Evolutionary conservation across 2,329 filamentous ascomycete species (phyloP).

Genomic region (Botrytis fabae): DNA sequence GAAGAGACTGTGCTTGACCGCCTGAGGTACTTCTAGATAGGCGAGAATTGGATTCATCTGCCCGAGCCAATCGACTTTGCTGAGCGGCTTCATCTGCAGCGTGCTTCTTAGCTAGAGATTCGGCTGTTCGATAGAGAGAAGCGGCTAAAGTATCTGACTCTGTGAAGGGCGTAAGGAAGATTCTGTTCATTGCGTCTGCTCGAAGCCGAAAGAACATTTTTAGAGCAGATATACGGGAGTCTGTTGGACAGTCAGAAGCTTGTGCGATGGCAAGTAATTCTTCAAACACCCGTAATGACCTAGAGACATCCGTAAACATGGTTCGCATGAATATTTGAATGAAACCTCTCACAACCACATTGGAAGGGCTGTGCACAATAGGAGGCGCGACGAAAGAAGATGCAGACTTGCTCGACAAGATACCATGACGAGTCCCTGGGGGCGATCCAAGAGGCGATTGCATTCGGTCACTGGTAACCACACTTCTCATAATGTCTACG

Average conservation of each 20-base stretch:
- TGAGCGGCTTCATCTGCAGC: conserved; percentile 44
- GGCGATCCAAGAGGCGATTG: conserved; percentile 45
- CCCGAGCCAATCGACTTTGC: conserved; percentile 41
- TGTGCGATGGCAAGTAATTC: conserved; percentile 64
- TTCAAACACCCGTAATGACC: conserved; percentile 63
- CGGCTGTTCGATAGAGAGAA: conserved; percentile 64
- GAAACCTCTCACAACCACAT: conserved; percentile 70
- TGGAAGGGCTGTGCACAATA: conserved; percentile 56
- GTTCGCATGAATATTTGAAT: conserved; percentile 75
- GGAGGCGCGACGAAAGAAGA: conserved; percentile 24
- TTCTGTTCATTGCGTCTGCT: conserved; percentile 75
- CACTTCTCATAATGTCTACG: conserved; percentile 52
- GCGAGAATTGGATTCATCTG: conserved; percentile 42
- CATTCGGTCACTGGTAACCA: conserved; percentile 51
- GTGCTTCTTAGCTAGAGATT: conserved; percentile 49
- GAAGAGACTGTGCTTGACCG: conserved; percentile 33
- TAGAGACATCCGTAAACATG: conserved; percentile 64
- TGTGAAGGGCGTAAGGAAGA: conserved; percentile 69
- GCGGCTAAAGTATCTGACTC: conserved; percentile 74
- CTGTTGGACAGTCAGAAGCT: conserved; percentile 59
- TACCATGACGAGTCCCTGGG: conserved; percentile 34
- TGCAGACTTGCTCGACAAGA: conserved; percentile 29
- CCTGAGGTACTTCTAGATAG: conserved; percentile 40
- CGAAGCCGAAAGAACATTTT: conserved; percentile 80
- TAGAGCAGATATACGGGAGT: conserved; percentile 72